Evolutionary conservation across 2,329 filamentous ascomycete species (phyloP).

Genomic region (Ilyonectria robusta): DNA sequence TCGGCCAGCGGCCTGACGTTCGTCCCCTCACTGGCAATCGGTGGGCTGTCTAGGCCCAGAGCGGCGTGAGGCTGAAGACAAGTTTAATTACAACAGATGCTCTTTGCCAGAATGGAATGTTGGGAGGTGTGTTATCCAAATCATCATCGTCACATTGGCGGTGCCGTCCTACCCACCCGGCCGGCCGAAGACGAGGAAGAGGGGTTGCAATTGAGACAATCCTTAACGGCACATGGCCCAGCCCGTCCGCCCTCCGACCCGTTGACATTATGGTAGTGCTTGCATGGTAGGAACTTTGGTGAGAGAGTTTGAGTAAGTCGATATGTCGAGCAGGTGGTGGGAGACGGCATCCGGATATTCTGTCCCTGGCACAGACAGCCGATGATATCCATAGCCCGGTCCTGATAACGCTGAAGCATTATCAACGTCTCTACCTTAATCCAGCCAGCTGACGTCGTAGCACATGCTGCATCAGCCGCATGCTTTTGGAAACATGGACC

Average conservation of each 20-base stretch:
- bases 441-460: conserved; percentile 1
- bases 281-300: not conserved
- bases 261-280: not conserved
- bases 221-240: conserved; percentile 20
- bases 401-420: not conserved
- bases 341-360: not conserved
- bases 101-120: conserved; percentile 14
- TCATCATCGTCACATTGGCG: conserved; percentile 12
- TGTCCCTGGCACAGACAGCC: not conserved
- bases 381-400: not conserved
- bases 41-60: conserved; percentile 26
- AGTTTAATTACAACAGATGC: conserved; percentile 38
- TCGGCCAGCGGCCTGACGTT: conserved; percentile 9
- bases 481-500: not conserved
- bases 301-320: not conserved
- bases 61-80: conserved; percentile 37
- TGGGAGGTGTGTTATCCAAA: conserved; percentile 7
- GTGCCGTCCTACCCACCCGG: not conserved
- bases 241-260: not conserved
- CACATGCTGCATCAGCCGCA: not conserved
- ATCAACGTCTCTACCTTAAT: not conserved
- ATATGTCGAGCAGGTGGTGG: not conserved
- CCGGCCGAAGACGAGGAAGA: not conserved
- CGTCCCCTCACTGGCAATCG: conserved; percentile 13
- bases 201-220: conserved; percentile 26